Conservation (phyloP, 306 rosid genomes). For the Herpetospermum pedunculosum region DNA sequence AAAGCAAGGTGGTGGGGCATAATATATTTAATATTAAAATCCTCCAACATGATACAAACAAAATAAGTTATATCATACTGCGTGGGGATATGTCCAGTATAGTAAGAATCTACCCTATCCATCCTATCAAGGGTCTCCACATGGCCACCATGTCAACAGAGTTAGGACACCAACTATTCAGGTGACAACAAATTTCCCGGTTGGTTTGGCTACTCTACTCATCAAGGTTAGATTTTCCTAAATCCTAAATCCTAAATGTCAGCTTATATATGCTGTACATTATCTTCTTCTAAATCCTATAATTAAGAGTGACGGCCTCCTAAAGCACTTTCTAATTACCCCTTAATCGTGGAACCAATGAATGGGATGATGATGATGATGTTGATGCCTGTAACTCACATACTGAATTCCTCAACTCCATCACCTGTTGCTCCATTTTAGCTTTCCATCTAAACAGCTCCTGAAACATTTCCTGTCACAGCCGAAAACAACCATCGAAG, state of each 20-base stretch:
- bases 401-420: conserved; percentile 47
- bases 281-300: neutral
- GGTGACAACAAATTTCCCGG: neutral
- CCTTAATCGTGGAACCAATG: neutral
- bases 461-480: conserved; percentile 55
- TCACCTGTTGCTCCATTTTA: conserved; percentile 54
- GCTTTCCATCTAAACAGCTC: conserved; percentile 77
- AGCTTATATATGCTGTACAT: neutral
- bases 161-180: neutral
- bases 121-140: neutral
- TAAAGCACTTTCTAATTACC: neutral
- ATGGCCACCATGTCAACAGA: neutral
- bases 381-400: conserved; percentile 7
- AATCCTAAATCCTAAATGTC: conserved; percentile 2
- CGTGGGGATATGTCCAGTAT: neutral
- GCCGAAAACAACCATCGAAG: neutral
- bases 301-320: neutral
- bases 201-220: neutral
- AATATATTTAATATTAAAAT: neutral
- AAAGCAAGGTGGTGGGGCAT: neutral
- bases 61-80: neutral
- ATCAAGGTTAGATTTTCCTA: neutral
- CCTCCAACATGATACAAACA: neutral
- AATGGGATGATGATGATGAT: neutral
- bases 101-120: neutral